Percentiles rank a stretch among this genome's conserved stretches.
phyloP scores from a whole-genome alignment of 805 yeast species.

The Nakazawaea sp. region DNA sequence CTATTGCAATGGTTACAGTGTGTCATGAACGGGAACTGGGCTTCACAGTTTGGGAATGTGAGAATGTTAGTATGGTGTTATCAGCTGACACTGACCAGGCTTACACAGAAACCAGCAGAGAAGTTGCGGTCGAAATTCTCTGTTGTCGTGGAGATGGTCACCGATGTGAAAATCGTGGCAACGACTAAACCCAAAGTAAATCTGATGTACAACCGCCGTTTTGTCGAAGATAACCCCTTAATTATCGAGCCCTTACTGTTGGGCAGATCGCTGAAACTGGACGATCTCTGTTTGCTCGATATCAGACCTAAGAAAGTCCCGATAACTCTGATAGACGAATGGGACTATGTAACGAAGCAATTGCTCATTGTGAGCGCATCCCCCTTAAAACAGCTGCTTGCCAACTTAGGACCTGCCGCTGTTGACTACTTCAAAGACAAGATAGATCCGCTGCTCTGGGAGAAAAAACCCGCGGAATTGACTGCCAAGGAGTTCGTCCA shows the following conservation, averaged over 20 bases:
- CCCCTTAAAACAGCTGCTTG: slow-evolving; percentile 38
- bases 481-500: slow-evolving; percentile 46
- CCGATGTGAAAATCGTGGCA: slow-evolving; percentile 55
- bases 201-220: slow-evolving; percentile 13
- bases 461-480: slow-evolving; percentile 41
- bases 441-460: slow-evolving; percentile 31
- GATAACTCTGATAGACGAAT: slow-evolving; percentile 38
- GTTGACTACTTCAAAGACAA: slow-evolving; percentile 34
- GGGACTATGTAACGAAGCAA: slow-evolving; percentile 63
- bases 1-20: slow-evolving; percentile 72
- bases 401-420: slow-evolving; percentile 79
- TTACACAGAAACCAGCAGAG: slow-evolving; percentile 50
- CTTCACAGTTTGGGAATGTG: slow-evolving; percentile 60
- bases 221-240: slow-evolving; percentile 23
- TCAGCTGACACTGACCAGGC: slow-evolving; percentile 51
- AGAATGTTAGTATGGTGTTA: slow-evolving; percentile 67
- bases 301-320: slow-evolving; percentile 15
- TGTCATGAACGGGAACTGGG: slow-evolving; percentile 65
- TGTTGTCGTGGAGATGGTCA: slow-evolving; percentile 55
- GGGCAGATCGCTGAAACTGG: slow-evolving; percentile 27
- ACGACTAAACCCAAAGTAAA: slow-evolving; percentile 14
- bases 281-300: slow-evolving; percentile 23
- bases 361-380: slow-evolving; percentile 42
- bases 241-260: slow-evolving; percentile 22
- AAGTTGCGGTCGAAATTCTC: slow-evolving; percentile 54